Evolutionary conservation across 768 basidiomycete genomes (phyloP), one percentile per base, ranked within the genome.

Genomic region (Rhodocollybia butyracea): DNA sequence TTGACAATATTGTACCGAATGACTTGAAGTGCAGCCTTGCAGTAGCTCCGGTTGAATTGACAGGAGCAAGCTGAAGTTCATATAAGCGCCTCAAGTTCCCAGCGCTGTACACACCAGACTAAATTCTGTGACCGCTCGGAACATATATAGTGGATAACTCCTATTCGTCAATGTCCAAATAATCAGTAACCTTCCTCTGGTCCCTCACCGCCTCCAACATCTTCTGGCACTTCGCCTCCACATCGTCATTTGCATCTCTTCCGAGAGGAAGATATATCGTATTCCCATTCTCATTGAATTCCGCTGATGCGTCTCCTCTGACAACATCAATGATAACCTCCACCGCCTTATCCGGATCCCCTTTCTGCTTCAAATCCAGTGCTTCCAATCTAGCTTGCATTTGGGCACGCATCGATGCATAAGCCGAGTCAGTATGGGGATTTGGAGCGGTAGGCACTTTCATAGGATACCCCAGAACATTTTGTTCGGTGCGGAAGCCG

Each of bases 301-400:
- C 27, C 1, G 68, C 69, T 2, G 31, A 36, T 6, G 70, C 71
- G 47, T 73, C 68, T 5, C 69, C 70, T 47, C 66, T 64, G 10
- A 73, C 70, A 21, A 71, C 69, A 39, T 73, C 71, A 2, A 70
- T 61, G 10, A 72, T 60, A 3, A 63, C 63, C 34, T 62, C 59
- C 59, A 69, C 66, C 19, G 69, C 70, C 46, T 69, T 69, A 3
- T 55, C 57, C 5, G 70, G 68, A 52, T 72, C 70, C 15, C 71
- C 70, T 22, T 36, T 53, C 48, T 59, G 64, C 22, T 40, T 60
- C 24, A 59, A 57, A n/a, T 52, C 42, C 12, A 64, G 39, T 1
- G 55, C 29, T 8, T 24, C 45, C 32, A 65, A 57, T 19, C 52
- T 55, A 3, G n/a, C 10, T 10, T 38, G 38, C 13, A 36, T 17